A percentile compares a stretch with the other conserved stretches of the same genome.
Conservation (phyloP, 1,284 basidiomycete genomes). For the Taiwanofungus camphoratus region DNA sequence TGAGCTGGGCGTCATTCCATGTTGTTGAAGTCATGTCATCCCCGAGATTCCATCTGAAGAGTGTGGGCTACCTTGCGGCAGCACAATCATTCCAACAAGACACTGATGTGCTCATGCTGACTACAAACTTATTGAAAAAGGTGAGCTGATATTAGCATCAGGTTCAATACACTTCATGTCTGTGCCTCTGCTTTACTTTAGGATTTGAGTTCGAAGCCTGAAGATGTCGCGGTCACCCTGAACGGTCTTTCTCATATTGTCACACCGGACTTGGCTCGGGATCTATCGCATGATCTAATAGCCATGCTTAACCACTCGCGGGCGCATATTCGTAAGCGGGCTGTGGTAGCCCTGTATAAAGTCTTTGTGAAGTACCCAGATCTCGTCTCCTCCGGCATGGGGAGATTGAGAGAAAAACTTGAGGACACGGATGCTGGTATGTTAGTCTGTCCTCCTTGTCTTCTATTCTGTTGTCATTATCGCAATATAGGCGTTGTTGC, state of each 20-base stretch:
- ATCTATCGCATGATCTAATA: constrained; percentile 84
- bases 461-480: no score
- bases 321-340: constrained; percentile 84
- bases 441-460: neutral
- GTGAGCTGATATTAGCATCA: constrained; percentile 38
- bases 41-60: constrained; percentile 86
- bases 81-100: constrained; percentile 89
- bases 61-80: constrained; percentile 93
- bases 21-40: constrained; percentile 99
- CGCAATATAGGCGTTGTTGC: constrained; percentile 77
- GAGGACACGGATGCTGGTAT: constrained; percentile 80
- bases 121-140: constrained; percentile 98
- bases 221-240: constrained; percentile 78
- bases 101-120: constrained; percentile 96
- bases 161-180: no score
- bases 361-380: constrained; percentile 79
- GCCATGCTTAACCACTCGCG: constrained; percentile 90
- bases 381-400: constrained; percentile 58
- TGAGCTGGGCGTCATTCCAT: constrained; percentile 89
- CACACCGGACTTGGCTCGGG: constrained; percentile 83
- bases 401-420: constrained; percentile 76
- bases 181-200: no score
- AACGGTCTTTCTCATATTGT: constrained; percentile 88
- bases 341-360: constrained; percentile 79
- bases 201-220: constrained; percentile 78